Conservation (phyloP, 2,329 filamentous ascomycete genomes). For the Verticillium tricorpus region DNA sequence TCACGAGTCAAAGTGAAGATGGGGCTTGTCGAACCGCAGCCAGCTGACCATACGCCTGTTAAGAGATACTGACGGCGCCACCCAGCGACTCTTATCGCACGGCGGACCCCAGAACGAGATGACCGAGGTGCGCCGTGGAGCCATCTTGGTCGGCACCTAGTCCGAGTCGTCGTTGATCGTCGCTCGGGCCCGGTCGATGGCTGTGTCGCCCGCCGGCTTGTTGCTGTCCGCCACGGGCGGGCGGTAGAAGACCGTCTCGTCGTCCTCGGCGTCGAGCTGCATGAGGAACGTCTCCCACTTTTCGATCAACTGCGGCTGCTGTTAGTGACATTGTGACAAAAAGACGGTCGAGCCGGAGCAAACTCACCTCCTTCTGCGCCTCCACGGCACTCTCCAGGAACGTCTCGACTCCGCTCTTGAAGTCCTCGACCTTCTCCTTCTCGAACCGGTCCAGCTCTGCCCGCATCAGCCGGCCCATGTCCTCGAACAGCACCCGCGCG, state of each 20-base stretch:
- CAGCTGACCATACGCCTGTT: not conserved
- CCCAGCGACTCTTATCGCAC: not conserved
- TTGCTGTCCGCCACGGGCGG: slow-evolving; percentile 52
- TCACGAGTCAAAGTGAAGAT: not conserved
- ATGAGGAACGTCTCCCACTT: slow-evolving; percentile 98
- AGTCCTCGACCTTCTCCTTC: slow-evolving; percentile 96
- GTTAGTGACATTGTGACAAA: slow-evolving; percentile 14
- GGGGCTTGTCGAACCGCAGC: not conserved
- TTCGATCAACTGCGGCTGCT: slow-evolving; percentile 56
- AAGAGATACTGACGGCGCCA: not conserved
- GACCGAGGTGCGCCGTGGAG: slow-evolving; percentile 5
- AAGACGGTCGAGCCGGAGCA: not conserved
- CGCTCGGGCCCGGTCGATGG: slow-evolving; percentile 54
- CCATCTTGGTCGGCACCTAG: slow-evolving; percentile 25
- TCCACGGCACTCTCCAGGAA: slow-evolving; percentile 96
- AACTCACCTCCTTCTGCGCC: slow-evolving; percentile 90
- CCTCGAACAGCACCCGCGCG: slow-evolving; percentile 84
- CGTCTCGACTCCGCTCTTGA: slow-evolving; percentile 96
- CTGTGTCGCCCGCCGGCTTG: slow-evolving; percentile 52
- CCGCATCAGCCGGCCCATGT: slow-evolving; percentile 94
- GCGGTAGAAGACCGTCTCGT: slow-evolving; percentile 64
- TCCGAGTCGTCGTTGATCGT: slow-evolving; percentile 58
- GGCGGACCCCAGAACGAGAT: not conserved
- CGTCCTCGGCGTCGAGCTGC: slow-evolving; percentile 91
- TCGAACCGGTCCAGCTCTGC: slow-evolving; percentile 91